Evolutionary conservation across 2,329 filamentous ascomycete species (phyloP), one percentile per base, ranked within the genome.

Genomic region (Curvularia eragrostidis): DNA sequence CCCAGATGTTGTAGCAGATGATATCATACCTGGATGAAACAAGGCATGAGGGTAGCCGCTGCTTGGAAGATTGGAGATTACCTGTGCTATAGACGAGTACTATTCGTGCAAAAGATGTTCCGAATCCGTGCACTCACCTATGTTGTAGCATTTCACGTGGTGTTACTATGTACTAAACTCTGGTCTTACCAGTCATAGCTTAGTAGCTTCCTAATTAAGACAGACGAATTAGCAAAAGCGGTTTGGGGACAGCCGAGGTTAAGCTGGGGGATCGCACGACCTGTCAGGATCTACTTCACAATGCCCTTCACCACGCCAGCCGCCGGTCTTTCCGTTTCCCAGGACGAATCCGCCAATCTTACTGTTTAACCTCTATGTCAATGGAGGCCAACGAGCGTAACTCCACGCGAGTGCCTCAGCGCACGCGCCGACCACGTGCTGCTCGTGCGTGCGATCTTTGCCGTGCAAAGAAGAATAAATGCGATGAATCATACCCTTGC

Each of bases 381-480:
- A 43, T 43, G 41, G 41, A 43, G 41, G 8, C 23, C 6, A n/a
- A 26, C 23, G 21, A 26, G 21, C 41, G 19, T 7, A 43, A 26
- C 15, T 9, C 41, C 13, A 28, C 41, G 3, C 41, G 23, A 43
- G 26, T 23, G 23, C 7, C 41, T 8, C 41, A 26, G 13, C 41
- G 41, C 23, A n/a, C 21, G 23, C 41, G 41, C 23, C 41, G 41
- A 43, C 41, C 41, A 5, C 41, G 41, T n/a, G 41, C 41, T 15
- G 41, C 41, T 24, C 23, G 41, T 12, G 41, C 41, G 13, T 43
- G 41, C 41, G 41, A 43, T 43, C 41, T 43, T 43, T 26, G 41
- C 41, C 41, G 41, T 15, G 41, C 41, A 26, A 43, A 43, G 12
- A 43, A 43, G 41, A 43, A 43, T 23, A 43, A 43, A 43, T 43